These are phyloP conservation scores for Bipolaris gigantea DNA, from an alignment of 2,329 filamentous ascomycete genomes.

Conservation along the genomic window DNA sequence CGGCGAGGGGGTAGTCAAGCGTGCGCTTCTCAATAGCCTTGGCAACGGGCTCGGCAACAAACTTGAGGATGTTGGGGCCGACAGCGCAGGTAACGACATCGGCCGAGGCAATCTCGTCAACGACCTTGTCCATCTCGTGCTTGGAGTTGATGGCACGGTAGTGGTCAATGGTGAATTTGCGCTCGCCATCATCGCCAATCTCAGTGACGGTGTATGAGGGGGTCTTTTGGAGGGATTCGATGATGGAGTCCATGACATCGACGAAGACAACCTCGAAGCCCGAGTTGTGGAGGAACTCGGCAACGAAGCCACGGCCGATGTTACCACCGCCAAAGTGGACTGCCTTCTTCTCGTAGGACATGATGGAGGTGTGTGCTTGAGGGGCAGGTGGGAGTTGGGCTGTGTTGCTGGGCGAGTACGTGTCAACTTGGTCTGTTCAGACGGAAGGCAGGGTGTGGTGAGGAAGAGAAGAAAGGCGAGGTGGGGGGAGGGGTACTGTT, in stretches of 20 bases:
- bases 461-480: constrained; percentile 1
- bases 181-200: constrained; percentile 81
- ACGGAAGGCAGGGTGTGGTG: constrained; percentile 4
- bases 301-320: constrained; percentile 55
- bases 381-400: constrained; percentile 6
- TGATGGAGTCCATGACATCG: constrained; percentile 84
- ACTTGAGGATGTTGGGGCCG: constrained; percentile 92
- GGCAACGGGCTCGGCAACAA: constrained; percentile 93
- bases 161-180: constrained; percentile 82
- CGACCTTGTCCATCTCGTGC: constrained; percentile 75
- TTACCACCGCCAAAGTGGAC: constrained; percentile 58
- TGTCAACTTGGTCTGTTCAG: constrained; percentile 21
- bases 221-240: constrained; percentile 74
- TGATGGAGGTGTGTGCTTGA: constrained; percentile 20
- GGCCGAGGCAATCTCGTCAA: constrained; percentile 83
- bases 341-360: constrained; percentile 52
- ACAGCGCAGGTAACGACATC: constrained; percentile 96
- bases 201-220: constrained; percentile 89
- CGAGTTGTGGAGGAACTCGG: constrained; percentile 81
- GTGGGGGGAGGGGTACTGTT: constrained; percentile 7
- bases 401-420: constrained; percentile 7
- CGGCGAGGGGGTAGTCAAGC: constrained; percentile 69
- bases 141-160: constrained; percentile 97
- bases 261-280: constrained; percentile 96
- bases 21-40: constrained; percentile 84